These are phyloP conservation scores for Colletotrichum tabaci DNA, from an alignment of 2,329 filamentous ascomycete genomes.

Conservation along the genomic window DNA sequence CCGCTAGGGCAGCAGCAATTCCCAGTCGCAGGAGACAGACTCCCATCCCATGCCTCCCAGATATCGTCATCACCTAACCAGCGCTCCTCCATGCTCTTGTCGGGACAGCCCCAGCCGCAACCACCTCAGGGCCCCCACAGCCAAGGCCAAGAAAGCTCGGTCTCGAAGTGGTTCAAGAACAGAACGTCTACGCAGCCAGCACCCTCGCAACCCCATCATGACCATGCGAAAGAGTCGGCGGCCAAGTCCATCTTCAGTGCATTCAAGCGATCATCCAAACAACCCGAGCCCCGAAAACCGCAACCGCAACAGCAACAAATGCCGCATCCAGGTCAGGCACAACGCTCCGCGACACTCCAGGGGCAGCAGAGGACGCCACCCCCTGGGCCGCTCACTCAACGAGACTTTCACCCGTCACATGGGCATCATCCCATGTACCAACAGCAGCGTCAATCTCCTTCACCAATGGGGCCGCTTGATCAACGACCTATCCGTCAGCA, in stretches of 20 bases:
- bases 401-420: constrained; percentile 4
- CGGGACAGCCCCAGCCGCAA: not conserved
- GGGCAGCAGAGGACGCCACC: constrained; percentile 25
- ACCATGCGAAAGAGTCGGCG: constrained; percentile 44
- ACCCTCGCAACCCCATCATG: constrained; percentile 35
- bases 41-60: not conserved
- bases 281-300: constrained; percentile 41
- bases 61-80: not conserved
- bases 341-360: constrained; percentile 5
- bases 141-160: constrained; percentile 11
- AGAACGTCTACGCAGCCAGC: constrained; percentile 29
- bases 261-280: constrained; percentile 47
- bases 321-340: constrained; percentile 3
- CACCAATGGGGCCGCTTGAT: not conserved
- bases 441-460: constrained; percentile 17
- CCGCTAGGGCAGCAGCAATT: constrained; percentile 1
- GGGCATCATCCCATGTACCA: constrained; percentile 26
- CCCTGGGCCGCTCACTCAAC: constrained; percentile 23
- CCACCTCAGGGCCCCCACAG: not conserved
- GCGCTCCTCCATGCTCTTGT: constrained; percentile 2
- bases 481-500: constrained; percentile 19
- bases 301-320: constrained; percentile 38
- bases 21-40: not conserved
- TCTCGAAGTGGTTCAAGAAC: constrained; percentile 43
- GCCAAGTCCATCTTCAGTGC: constrained; percentile 46